Percentiles rank a stretch among this genome's conserved stretches.
These are phyloP conservation scores for Phytophthora tubulina DNA, from an alignment of 352 stramenopile genomes.

Conservation along the genomic window DNA sequence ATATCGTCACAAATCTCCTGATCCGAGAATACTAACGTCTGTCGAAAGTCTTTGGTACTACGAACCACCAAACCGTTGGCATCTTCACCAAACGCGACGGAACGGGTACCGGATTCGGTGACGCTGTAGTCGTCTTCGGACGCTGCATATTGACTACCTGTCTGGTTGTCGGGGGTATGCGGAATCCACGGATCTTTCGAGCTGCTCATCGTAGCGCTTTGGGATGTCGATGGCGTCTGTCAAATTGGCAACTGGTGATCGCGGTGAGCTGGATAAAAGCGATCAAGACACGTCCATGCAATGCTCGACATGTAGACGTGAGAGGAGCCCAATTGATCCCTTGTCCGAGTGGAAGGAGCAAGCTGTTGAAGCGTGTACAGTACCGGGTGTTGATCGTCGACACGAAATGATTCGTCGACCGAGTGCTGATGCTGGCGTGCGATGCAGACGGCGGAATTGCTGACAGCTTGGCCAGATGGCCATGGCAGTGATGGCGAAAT, in stretches of 20 bases:
- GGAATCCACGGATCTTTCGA: conserved; percentile 20
- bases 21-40: conserved; percentile 56
- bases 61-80: conserved; percentile 39
- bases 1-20: conserved; percentile 71
- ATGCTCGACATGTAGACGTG: conserved; percentile 5
- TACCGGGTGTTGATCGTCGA: conserved; percentile 10
- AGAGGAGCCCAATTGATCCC: conserved; percentile 27
- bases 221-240: conserved; percentile 9
- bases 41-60: conserved; percentile 28
- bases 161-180: conserved; percentile 16
- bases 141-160: conserved; percentile 21
- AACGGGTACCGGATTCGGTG: conserved; percentile 24
- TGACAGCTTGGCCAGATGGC: conserved; percentile 32
- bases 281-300: no score
- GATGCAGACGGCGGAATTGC: conserved; percentile 7
- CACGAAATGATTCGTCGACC: conserved; percentile 31
- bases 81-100: conserved; percentile 29
- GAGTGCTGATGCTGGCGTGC: conserved; percentile 31
- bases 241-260: conserved; percentile 36
- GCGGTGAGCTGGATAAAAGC: conserved; percentile 13
- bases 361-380: no score
- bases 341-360: background rate
- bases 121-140: conserved; percentile 35
- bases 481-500: conserved; percentile 1
- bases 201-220: conserved; percentile 6